Percentiles rank a stretch among this genome's conserved stretches.
Evolutionary conservation across 2,329 filamentous ascomycete species (phyloP).

Genomic region (Hypoxylon sp.): DNA sequence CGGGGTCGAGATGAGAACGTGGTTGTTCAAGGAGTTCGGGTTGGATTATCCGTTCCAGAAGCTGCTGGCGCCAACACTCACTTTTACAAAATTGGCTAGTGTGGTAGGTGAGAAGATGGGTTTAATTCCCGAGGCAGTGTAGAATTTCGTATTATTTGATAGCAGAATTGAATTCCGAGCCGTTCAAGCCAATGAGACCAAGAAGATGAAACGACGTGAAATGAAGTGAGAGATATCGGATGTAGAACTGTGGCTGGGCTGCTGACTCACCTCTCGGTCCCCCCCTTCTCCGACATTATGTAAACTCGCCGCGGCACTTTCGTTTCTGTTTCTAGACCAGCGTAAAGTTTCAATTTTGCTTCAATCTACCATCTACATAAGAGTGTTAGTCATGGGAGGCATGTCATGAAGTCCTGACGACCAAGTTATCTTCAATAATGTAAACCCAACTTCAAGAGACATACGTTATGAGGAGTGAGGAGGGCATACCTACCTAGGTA

Average conservation of each 20-base stretch:
- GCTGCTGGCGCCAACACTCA: conserved; percentile 51
- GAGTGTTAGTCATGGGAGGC: no score
- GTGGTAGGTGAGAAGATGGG: conserved; percentile 31
- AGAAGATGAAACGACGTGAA: not conserved
- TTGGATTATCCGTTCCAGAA: conserved; percentile 56
- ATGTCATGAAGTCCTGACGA: no score
- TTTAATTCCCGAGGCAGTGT: conserved; percentile 20
- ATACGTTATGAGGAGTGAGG: not conserved
- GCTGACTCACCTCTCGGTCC: no score
- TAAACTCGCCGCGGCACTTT: no score
- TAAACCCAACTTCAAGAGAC: no score
- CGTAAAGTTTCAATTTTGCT: no score
- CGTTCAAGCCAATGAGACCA: not conserved
- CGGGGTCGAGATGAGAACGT: conserved; percentile 52
- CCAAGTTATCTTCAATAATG: not conserved
- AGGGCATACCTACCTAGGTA: no score
- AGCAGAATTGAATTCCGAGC: not conserved
- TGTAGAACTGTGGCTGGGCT: no score
- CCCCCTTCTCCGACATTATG: no score
- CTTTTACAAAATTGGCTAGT: conserved; percentile 34
- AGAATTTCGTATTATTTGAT: not conserved
- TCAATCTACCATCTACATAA: no score
- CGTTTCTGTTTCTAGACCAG: no score
- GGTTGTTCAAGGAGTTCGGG: conserved; percentile 53
- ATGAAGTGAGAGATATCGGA: not conserved